Evolutionary conservation across 192 early-diverging fungal genomes (phyloP).

Genomic region (Coemansia sp.): DNA sequence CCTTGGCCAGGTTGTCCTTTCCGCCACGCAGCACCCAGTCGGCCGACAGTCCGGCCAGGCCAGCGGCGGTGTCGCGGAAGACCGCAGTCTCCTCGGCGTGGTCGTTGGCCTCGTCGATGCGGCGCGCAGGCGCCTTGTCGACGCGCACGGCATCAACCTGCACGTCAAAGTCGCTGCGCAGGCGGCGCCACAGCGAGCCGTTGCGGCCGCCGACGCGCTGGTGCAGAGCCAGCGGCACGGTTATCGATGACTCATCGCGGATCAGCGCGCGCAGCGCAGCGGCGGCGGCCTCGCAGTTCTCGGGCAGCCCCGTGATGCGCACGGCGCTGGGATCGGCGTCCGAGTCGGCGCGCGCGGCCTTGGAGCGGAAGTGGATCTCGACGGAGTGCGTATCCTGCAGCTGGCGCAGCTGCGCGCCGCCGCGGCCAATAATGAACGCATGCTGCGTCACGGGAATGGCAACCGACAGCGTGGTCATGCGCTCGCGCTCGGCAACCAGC

Average conservation of each 20-base stretch:
- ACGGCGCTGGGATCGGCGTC: slow-evolving; percentile 35
- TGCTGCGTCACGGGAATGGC: slow-evolving; percentile 71
- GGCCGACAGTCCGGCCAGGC: slow-evolving; percentile 19
- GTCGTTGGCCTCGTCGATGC: slow-evolving; percentile 42
- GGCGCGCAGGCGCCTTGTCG: slow-evolving; percentile 41
- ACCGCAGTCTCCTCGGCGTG: slow-evolving; percentile 14
- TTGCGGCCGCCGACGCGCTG: slow-evolving; percentile 55
- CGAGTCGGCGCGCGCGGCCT: background rate
- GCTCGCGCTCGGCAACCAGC: slow-evolving; percentile 55
- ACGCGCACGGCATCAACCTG: slow-evolving; percentile 50
- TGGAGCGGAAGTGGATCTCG: slow-evolving; percentile 57
- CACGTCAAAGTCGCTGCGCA: slow-evolving; percentile 62
- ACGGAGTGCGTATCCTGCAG: slow-evolving; percentile 65
- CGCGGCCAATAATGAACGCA: slow-evolving; percentile 75
- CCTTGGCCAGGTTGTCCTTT: slow-evolving; percentile 47
- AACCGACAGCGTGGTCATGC: slow-evolving; percentile 56
- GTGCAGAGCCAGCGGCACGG: slow-evolving; percentile 56
- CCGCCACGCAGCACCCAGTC: slow-evolving; percentile 57
- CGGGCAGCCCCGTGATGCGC: slow-evolving; percentile 56
- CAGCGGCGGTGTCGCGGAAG: slow-evolving; percentile 16
- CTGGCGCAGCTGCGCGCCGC: slow-evolving; percentile 65
- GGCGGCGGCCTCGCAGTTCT: slow-evolving; percentile 53
- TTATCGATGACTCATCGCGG: slow-evolving; percentile 51
- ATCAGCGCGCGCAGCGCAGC: slow-evolving; percentile 49
- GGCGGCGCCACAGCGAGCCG: slow-evolving; percentile 51